Percentiles rank a stretch among this genome's conserved stretches.
These are phyloP conservation scores for Sphaerosporella brunnea DNA, from an alignment of 495 filamentous ascomycete genomes.

Conservation along the genomic window DNA sequence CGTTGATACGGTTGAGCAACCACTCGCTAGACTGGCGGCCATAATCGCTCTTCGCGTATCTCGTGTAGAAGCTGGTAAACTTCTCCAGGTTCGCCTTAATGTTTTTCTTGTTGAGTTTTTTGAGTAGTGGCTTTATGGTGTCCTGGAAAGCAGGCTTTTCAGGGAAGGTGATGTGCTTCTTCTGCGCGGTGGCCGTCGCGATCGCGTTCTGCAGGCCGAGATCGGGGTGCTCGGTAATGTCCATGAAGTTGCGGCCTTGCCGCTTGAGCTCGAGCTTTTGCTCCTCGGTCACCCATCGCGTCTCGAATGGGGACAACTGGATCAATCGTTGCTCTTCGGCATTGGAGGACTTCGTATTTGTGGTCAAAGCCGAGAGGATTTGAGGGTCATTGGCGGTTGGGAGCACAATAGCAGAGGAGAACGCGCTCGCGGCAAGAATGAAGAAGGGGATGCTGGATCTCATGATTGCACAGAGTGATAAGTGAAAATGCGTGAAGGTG, in stretches of 20 bases:
- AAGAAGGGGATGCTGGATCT: constrained; percentile 18
- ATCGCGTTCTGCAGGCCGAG: constrained; percentile 33
- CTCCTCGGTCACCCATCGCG: constrained; percentile 74
- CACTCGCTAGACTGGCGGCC: constrained; percentile 80
- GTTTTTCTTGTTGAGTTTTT: constrained; percentile 51
- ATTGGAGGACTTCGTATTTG: constrained; percentile 17
- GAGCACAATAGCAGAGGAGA: constrained; percentile 17
- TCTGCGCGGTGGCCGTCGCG: constrained; percentile 22
- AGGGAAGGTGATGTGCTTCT: constrained; percentile 42
- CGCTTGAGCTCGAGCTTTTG: constrained; percentile 83
- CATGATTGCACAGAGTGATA: too few relatives aligned
- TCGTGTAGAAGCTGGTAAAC: constrained; percentile 68
- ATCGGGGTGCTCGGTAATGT: constrained; percentile 59
- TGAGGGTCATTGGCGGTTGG: constrained; percentile 5
- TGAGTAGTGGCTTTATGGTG: constrained; percentile 47
- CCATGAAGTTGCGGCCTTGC: constrained; percentile 82
- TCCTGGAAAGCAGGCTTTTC: constrained; percentile 44
- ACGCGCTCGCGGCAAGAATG: constrained; percentile 15
- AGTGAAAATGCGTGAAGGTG: too few relatives aligned
- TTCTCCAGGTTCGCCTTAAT: constrained; percentile 62
- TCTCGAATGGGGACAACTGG: constrained; percentile 73
- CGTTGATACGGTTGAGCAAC: constrained; percentile 59
- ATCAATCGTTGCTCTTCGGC: constrained; percentile 48
- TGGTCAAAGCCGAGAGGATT: background rate
- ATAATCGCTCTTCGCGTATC: constrained; percentile 42